These are phyloP conservation scores for Psidium guajava DNA, from an alignment of 345 rosid species.

Conservation along the genomic window DNA sequence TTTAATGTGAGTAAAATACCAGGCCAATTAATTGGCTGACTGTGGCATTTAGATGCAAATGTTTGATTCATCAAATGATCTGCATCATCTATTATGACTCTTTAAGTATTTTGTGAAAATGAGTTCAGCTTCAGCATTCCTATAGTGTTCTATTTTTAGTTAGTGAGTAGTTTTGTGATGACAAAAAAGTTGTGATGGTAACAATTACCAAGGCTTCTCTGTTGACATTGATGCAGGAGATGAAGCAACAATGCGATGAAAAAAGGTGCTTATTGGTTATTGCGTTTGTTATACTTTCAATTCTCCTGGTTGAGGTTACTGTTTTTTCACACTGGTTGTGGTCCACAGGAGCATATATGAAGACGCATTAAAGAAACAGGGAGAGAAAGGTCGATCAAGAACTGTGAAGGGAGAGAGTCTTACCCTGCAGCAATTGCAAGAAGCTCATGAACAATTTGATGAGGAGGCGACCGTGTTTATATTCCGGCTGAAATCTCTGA, in stretches of 20 bases:
- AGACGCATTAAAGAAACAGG: constrained; percentile 44
- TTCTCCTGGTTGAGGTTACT: not conserved
- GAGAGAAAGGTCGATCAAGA: constrained; percentile 70
- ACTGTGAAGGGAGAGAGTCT: constrained; percentile 63
- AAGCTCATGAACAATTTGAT: constrained; percentile 74
- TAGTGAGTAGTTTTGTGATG: not conserved
- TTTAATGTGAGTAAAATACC: not conserved
- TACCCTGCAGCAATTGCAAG: constrained; percentile 54
- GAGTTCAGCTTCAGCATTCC: not conserved
- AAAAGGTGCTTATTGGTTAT: constrained; percentile 44
- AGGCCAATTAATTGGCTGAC: not conserved
- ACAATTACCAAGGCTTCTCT: not conserved
- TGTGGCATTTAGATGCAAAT: not conserved
- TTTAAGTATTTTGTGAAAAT: not conserved
- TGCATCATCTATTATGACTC: not conserved
- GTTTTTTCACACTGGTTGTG: constrained; percentile 1
- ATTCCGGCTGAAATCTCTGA: constrained; percentile 74
- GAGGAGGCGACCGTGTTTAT: constrained; percentile 82
- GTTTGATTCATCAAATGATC: not conserved
- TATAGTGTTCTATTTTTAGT: not conserved
- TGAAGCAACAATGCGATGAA: constrained; percentile 91
- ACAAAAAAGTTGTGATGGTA: not conserved
- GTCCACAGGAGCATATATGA: constrained; percentile 57
- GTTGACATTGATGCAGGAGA: constrained; percentile 53
- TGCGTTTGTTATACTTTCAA: not conserved